Percentiles rank a stretch among this genome's conserved stretches.
Conservation (phyloP, 805 yeast species). For the Tetrapisispora phaffii region DNA sequence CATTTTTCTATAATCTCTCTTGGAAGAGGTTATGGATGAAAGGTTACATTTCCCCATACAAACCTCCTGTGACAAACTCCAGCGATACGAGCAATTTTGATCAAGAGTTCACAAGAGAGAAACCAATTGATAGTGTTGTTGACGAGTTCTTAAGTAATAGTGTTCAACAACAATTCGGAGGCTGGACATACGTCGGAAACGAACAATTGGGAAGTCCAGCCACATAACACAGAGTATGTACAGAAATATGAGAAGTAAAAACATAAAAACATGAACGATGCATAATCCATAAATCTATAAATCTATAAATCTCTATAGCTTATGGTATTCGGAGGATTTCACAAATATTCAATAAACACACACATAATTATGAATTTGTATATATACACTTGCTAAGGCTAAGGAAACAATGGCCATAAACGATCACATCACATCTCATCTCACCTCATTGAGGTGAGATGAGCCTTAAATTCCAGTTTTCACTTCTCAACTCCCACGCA, state of each 20-base stretch:
- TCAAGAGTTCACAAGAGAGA: constrained; percentile 78
- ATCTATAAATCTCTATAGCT: too few species aligned
- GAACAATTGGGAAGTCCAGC: constrained; percentile 31
- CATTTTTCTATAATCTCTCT: constrained; percentile 78
- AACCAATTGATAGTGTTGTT: constrained; percentile 89
- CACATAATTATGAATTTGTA: too few species aligned
- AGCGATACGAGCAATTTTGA: constrained; percentile 89
- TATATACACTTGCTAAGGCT: too few species aligned
- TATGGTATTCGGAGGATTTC: too few species aligned
- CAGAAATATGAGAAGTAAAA: too few species aligned
- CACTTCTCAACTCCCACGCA: neutral
- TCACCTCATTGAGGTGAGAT: too few species aligned
- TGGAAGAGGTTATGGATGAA: constrained; percentile 75
- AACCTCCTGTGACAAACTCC: constrained; percentile 76
- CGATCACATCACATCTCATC: too few species aligned
- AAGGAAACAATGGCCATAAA: too few species aligned
- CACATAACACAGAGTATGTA: neutral
- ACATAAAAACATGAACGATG: too few species aligned
- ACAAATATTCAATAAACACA: too few species aligned
- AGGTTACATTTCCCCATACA: constrained; percentile 87
- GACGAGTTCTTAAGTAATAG: constrained; percentile 83
- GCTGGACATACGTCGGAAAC: constrained; percentile 90
- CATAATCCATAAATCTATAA: too few species aligned
- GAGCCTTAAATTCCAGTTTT: neutral
- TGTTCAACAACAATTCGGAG: constrained; percentile 93